Conservation (phyloP, 305 asterid genomes). For the Salvia sclarea region DNA sequence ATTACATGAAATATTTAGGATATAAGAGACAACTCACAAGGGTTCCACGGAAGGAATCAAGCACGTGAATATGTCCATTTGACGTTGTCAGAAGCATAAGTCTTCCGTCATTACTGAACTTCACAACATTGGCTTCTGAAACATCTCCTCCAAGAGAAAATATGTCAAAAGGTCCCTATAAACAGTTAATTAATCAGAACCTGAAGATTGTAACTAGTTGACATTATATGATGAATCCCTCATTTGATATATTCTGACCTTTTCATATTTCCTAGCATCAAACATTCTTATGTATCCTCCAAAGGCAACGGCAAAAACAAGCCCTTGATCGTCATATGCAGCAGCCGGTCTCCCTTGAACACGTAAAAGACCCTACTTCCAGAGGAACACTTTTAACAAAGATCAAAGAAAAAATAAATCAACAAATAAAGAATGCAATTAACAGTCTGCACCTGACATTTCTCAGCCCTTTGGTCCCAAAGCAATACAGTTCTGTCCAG, state of each 20-base stretch:
- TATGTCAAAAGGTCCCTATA: slow-evolving; percentile 91
- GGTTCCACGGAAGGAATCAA: slow-evolving; percentile 87
- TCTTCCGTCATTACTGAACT: slow-evolving; percentile 92
- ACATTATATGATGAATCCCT: slow-evolving; percentile 28
- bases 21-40: slow-evolving; percentile 62
- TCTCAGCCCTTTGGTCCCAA: slow-evolving; percentile 98
- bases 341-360: slow-evolving; percentile 97
- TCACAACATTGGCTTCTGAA: slow-evolving; percentile 88
- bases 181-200: slow-evolving; percentile 40
- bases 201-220: slow-evolving; percentile 20
- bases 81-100: slow-evolving; percentile 90
- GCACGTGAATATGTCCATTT: slow-evolving; percentile 83
- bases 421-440: slow-evolving; percentile 22
- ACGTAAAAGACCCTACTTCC: slow-evolving; percentile 81
- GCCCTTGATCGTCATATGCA: slow-evolving; percentile 93
- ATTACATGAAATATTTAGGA: slow-evolving; percentile 1
- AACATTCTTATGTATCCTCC: slow-evolving; percentile 93
- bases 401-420: slow-evolving; percentile 25
- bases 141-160: slow-evolving; percentile 86
- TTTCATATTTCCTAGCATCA: slow-evolving; percentile 90
- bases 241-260: slow-evolving; percentile 46
- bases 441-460: slow-evolving; percentile 73
- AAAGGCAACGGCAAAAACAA: slow-evolving; percentile 84
- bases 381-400: slow-evolving; percentile 28
- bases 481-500: slow-evolving; percentile 89